Evolutionary conservation across 2,329 filamentous ascomycete genomes (phyloP), one percentile per base, ranked within the genome.

Genomic region (Talaromyces atroroseus): DNA sequence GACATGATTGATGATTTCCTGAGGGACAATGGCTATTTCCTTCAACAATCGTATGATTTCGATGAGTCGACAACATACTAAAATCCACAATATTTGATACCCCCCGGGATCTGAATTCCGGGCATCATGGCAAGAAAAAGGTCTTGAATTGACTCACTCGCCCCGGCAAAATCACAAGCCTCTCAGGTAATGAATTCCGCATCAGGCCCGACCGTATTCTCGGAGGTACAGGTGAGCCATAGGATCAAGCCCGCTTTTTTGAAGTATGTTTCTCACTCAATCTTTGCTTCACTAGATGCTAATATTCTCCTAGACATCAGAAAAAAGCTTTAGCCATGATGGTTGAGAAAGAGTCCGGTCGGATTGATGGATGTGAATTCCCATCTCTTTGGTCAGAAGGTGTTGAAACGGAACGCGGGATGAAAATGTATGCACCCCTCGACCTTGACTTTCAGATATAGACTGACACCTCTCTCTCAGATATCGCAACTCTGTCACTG

Each of bases 41-140:
- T 46, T 46, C 44, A 46, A 24, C 44, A 46, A 46, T 18, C 44
- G n/a, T 46, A 11, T 46, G 44, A 46, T 46, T 46, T 46, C 44
- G 44, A 46, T 46, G 44, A 46, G 44, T 46, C 44, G 44, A 46
- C 44, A 46, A 46, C 44, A 46, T 46, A 46, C 44, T 46, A 46
- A 18, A 46, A 46, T 18, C 44, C 44, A 46, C 44, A 46, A 16
- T 46, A 46, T 46, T 18, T 46, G 44, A 46, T 46, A 46, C 44
- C 44, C 44, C 44, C 20, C 44, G 44, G 44, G 44, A 46, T 46
- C 44, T 46, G 44, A 46, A 46, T 46, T 46, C 44, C 44, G 20
- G 44, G 44, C 20, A 18, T 24, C 16, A 46, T 46, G 20, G 44
- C 44, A 46, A 46, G 24, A 46, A 7, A 46, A 46, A 24, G 21